A percentile compares a stretch with the other conserved stretches of the same genome.
Evolutionary conservation across 805 yeast genomes (phyloP).

Genomic region (Scheffersomyces ergatensis): DNA sequence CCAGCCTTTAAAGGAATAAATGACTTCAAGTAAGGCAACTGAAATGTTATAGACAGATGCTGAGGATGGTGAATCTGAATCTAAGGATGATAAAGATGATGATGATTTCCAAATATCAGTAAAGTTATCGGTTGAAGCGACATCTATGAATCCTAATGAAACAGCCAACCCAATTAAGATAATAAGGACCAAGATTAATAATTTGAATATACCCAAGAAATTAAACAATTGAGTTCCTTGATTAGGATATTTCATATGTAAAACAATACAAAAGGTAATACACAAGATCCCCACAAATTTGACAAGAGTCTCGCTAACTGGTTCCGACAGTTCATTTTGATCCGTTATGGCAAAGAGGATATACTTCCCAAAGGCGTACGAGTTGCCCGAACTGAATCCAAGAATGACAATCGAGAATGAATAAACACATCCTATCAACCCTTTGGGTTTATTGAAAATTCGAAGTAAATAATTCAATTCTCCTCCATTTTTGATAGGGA

Average conservation of each 20-base stretch:
- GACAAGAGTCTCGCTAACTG: conserved; percentile 28
- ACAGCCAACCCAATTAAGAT: conserved; percentile 47
- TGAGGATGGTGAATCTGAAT: conserved; percentile 7
- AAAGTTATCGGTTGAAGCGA: conserved; percentile 20
- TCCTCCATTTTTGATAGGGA: conserved; percentile 43
- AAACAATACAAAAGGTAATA: conserved; percentile 42
- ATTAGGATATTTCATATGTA: conserved; percentile 49
- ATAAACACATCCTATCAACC: conserved; percentile 36
- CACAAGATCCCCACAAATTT: conserved; percentile 50
- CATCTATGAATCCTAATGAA: conserved; percentile 24
- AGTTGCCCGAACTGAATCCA: conserved; percentile 61
- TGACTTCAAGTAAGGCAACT: conserved; percentile 56
- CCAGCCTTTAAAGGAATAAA: conserved; percentile 70
- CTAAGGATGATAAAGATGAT: conserved; percentile 17
- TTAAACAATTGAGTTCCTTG: conserved; percentile 53
- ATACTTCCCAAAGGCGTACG: conserved; percentile 65
- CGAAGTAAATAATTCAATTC: conserved; percentile 40
- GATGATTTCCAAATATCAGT: conserved; percentile 32
- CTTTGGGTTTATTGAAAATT: conserved; percentile 29
- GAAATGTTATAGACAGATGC: conserved; percentile 41
- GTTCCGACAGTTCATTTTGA: conserved; percentile 14
- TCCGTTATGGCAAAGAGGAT: conserved; percentile 38
- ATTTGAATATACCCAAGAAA: conserved; percentile 52
- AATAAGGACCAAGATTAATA: conserved; percentile 48
- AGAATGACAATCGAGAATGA: conserved; percentile 55